Percentiles rank a stretch among this genome's conserved stretches.
These are phyloP conservation scores for Chrysanthemum seticuspe DNA, from an alignment of 129 eudicot genomes.

Conservation along the genomic window DNA sequence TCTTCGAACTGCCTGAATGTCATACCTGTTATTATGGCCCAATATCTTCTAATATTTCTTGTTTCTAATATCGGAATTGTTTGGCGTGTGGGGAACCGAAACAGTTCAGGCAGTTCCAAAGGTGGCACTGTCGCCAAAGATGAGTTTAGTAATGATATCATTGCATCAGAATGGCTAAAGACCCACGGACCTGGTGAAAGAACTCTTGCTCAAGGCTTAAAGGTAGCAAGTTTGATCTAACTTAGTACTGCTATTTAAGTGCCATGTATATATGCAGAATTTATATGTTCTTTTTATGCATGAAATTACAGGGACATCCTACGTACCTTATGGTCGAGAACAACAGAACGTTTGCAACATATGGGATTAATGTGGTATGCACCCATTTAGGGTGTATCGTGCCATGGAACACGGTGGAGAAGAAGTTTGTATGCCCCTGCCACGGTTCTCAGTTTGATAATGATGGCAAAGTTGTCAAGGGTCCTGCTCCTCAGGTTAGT, in stretches of 20 bases:
- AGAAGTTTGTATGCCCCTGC: constrained; percentile 93
- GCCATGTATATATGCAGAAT: background rate
- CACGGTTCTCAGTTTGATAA: constrained; percentile 87
- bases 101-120: constrained; percentile 47
- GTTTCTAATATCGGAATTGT: background rate
- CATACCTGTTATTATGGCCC: too few relatives aligned
- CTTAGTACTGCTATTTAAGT: background rate
- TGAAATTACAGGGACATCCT: constrained; percentile 71
- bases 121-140: constrained; percentile 66
- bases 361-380: constrained; percentile 86
- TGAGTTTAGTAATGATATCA: constrained; percentile 73
- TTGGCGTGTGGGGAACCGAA: background rate
- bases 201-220: constrained; percentile 82
- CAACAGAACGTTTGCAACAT: constrained; percentile 63
- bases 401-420: constrained; percentile 90
- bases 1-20: too few relatives aligned
- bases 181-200: constrained; percentile 73
- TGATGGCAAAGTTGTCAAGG: constrained; percentile 63
- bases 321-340: constrained; percentile 86
- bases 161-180: constrained; percentile 70
- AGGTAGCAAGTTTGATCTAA: constrained; percentile 38
- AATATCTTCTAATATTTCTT: background rate
- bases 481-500: constrained; percentile 82
- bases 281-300: constrained; percentile 5
- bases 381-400: constrained; percentile 95